These are phyloP conservation scores for Herpetospermum pedunculosum DNA, from an alignment of 306 rosid genomes.

Conservation along the genomic window DNA sequence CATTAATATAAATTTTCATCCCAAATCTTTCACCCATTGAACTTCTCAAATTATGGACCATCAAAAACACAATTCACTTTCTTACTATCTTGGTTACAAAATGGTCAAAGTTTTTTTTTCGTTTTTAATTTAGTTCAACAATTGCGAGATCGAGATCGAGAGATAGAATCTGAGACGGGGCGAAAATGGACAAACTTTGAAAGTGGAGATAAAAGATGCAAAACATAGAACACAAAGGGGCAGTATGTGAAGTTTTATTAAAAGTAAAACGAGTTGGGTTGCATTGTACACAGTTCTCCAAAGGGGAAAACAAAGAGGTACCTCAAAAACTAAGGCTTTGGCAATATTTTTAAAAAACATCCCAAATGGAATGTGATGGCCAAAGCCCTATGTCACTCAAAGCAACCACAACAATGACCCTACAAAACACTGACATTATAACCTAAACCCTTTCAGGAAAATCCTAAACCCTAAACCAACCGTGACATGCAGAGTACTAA, in stretches of 20 bases:
- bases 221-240: constrained; percentile 12
- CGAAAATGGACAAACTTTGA: constrained; percentile 15
- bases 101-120: no score
- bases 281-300: constrained; percentile 1
- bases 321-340: constrained; percentile 13
- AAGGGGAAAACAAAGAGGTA: neutral
- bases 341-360: constrained; percentile 8
- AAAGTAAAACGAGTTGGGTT: neutral
- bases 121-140: no score
- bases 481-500: constrained; percentile 29
- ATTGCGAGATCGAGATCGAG: no score
- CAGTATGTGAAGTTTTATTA: neutral
- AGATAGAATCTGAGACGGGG: no score
- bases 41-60: neutral
- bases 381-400: constrained; percentile 71
- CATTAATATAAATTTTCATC: neutral
- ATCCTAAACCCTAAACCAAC: constrained; percentile 43
- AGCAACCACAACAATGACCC: constrained; percentile 25
- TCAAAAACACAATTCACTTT: neutral
- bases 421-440: neutral
- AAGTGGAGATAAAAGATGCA: no score
- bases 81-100: neutral
- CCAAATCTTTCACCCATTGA: neutral
- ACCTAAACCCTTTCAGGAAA: constrained; percentile 31
- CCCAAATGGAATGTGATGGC: constrained; percentile 44